Percentiles rank a stretch among this genome's conserved stretches.
These are phyloP conservation scores for Nemania serpens DNA, from an alignment of 2,329 filamentous ascomycete species.

Conservation along the genomic window DNA sequence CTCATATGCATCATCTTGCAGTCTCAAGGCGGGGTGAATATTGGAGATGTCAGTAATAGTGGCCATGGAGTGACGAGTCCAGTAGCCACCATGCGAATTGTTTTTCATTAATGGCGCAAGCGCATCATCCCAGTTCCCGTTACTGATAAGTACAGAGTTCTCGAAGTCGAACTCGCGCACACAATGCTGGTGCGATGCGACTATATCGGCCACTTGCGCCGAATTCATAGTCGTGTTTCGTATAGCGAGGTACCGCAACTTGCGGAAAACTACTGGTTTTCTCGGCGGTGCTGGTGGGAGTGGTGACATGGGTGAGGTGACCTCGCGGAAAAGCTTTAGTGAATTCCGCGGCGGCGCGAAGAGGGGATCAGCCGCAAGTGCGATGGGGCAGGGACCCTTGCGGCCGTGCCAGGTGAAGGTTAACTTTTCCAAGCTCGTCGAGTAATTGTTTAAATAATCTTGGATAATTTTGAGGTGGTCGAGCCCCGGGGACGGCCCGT, in stretches of 20 bases:
- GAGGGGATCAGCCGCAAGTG: constrained; percentile 71
- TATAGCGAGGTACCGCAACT: constrained; percentile 70
- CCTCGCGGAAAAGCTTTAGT: constrained; percentile 66
- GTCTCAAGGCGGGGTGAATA: constrained; percentile 27
- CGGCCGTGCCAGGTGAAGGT: constrained; percentile 77
- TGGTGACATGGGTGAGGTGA: constrained; percentile 68
- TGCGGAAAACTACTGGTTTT: constrained; percentile 67
- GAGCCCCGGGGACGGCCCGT: constrained; percentile 60
- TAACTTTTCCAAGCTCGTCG: constrained; percentile 68
- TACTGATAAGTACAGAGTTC: constrained; percentile 69
- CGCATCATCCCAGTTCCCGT: constrained; percentile 80
- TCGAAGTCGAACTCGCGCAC: constrained; percentile 82
- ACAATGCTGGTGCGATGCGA: constrained; percentile 67
- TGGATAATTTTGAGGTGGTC: constrained; percentile 81
- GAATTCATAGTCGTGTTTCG: constrained; percentile 75
- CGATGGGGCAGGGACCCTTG: constrained; percentile 75
- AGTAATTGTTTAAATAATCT: constrained; percentile 76
- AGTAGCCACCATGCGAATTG: constrained; percentile 48
- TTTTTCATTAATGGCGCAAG: constrained; percentile 69
- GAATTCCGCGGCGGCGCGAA: constrained; percentile 60
- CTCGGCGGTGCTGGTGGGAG: constrained; percentile 58
- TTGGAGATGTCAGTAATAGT: constrained; percentile 40
- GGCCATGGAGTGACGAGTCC: constrained; percentile 49
- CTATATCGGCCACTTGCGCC: constrained; percentile 70
- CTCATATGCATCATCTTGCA: constrained; percentile 32